Evolutionary conservation across 495 filamentous ascomycete species (phyloP), one percentile per base, ranked within the genome.

Genomic region (Penicillium malachiteum): DNA sequence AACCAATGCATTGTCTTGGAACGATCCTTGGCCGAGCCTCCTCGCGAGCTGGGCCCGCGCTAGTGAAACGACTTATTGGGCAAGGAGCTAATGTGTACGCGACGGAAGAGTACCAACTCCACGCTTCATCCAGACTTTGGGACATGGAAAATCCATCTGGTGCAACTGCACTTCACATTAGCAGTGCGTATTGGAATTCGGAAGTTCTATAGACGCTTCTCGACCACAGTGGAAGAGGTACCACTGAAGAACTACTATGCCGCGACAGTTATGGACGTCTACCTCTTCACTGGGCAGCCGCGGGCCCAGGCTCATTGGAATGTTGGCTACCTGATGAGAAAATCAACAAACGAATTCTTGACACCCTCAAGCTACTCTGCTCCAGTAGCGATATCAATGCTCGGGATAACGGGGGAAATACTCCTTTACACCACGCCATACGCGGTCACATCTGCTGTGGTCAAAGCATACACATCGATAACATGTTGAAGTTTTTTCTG

Each of bases 241-340:
- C 34, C 34, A 6, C 33, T 34, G 11, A 34, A 34, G 33, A 34
- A 34, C 34, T 37, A 3, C 34, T 37, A 10, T 33, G 13, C 10
- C 8, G 18, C 35, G 47, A 59, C 47, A 59, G 57, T 45, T 32
- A 55, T 51, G 39, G 57, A 30, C 52, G 46, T n/a, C 47, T 55
- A 11, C 57, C 57, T 40, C 16, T 59, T 11, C 57, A 59, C 34
- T 59, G 47, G 51, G 57, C 52, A 59, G 52, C 52, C 18, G 44
- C 34, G 8, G 52, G 18, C 21, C 8, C n/a, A 43, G 34, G n/a
- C 12, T 17, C 32, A 9, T 30, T 7, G n/a, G 7, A 51, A n/a
- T 59, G 39, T 31, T 32, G 33, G 39, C 41, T 51, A 17, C 46
- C 39, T 17, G 52, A 59, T 39, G 30, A 51, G 26, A 9, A 59